Conservation (phyloP, 805 yeast genomes). For the Wickerhamiella shivajii region DNA sequence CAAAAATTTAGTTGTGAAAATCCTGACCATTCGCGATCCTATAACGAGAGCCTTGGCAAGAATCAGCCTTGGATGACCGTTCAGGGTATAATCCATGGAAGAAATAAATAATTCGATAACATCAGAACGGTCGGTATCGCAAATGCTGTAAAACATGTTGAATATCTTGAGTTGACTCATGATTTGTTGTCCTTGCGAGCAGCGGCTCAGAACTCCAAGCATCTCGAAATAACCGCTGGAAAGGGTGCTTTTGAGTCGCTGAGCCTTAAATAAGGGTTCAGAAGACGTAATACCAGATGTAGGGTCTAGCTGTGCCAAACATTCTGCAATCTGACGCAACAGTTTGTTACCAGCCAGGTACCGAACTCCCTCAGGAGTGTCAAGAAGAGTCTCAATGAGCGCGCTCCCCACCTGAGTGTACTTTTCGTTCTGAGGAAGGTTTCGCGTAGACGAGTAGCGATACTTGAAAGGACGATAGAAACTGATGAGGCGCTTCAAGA, state of each 20-base stretch:
- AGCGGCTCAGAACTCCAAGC: conserved; percentile 54
- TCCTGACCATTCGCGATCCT: conserved; percentile 36
- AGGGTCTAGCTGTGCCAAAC: conserved; percentile 74
- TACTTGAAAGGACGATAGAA: conserved; percentile 87
- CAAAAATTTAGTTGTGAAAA: conserved; percentile 43
- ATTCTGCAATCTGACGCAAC: conserved; percentile 77
- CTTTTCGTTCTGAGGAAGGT: conserved; percentile 34
- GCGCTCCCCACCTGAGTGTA: conserved; percentile 65
- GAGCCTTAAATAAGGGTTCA: conserved; percentile 58
- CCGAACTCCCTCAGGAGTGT: conserved; percentile 49
- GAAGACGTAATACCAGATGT: conserved; percentile 55
- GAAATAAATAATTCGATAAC: conserved; percentile 32
- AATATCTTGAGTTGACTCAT: conserved; percentile 75
- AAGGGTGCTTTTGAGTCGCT: conserved; percentile 45
- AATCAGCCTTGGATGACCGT: conserved; percentile 54
- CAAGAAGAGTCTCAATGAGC: conserved; percentile 49
- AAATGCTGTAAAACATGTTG: conserved; percentile 55
- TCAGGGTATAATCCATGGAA: conserved; percentile 43
- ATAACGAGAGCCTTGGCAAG: conserved; percentile 50
- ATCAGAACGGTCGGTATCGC: conserved; percentile 21
- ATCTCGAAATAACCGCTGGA: conserved; percentile 66
- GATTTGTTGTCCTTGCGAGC: conserved; percentile 47
- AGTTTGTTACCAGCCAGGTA: conserved; percentile 53
- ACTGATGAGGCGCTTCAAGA: conserved; percentile 67
- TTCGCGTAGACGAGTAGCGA: conserved; percentile 46